Conservation (phyloP, 1,284 basidiomycete species). For the Cryptococcus floricola region DNA sequence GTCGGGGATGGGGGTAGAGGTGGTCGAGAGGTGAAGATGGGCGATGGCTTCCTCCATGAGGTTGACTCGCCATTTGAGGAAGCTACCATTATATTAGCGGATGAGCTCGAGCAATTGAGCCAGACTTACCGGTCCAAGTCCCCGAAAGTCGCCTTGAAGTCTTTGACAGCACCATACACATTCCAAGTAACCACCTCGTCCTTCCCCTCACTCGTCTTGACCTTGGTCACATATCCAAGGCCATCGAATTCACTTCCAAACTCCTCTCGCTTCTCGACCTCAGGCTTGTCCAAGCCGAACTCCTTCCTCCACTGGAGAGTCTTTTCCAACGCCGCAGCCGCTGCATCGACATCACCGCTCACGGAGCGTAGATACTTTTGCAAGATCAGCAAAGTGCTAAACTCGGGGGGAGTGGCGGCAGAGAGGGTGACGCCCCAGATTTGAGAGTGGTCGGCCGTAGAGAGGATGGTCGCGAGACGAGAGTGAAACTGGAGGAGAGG, state of each 20-base stretch:
- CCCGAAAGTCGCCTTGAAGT: slow-evolving; percentile 24
- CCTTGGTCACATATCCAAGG: slow-evolving; percentile 23
- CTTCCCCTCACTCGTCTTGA: slow-evolving; percentile 5
- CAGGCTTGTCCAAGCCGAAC: slow-evolving; percentile 16
- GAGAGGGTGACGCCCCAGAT: slow-evolving; percentile 29
- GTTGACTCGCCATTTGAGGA: slow-evolving; percentile 28
- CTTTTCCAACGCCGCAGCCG: slow-evolving; percentile 12
- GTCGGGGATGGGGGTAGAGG: slow-evolving; percentile 17
- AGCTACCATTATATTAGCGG: slow-evolving; percentile 7
- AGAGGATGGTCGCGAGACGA: slow-evolving; percentile 15
- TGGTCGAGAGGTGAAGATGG: slow-evolving; percentile 18
- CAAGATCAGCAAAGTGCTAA: slow-evolving; percentile 21
- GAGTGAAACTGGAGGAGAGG: slow-evolving; percentile 16
- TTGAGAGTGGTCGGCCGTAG: slow-evolving; percentile 13
- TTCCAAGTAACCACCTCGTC: slow-evolving; percentile 27
- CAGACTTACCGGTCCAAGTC: slow-evolving; percentile 20
- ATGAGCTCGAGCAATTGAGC: not conserved
- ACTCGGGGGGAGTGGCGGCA: slow-evolving; percentile 4
- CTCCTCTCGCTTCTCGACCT: slow-evolving; percentile 2
- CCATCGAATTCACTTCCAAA: slow-evolving; percentile 18
- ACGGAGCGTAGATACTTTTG: slow-evolving; percentile 29
- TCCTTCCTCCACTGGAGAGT: slow-evolving; percentile 28
- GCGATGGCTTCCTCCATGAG: slow-evolving; percentile 22
- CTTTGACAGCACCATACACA: slow-evolving; percentile 25
- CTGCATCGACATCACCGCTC: slow-evolving; percentile 14